Base-by-base conservation (phyloP, 108 stramenopile species). In the Parmales sp. region DNA sequence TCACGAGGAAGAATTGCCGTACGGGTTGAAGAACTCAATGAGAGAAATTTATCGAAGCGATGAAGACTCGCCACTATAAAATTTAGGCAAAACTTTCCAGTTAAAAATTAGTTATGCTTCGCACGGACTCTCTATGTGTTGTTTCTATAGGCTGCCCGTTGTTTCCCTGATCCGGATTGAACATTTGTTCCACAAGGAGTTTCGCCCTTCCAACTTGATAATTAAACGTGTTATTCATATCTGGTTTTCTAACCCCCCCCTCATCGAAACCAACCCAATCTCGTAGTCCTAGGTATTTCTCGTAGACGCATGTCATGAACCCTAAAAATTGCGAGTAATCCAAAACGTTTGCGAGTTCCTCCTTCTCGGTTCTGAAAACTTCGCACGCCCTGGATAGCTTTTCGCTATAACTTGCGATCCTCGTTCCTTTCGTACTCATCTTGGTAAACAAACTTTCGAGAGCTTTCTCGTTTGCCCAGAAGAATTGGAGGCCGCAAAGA, bases 401-500 rank as follows among this genome's bases (percentile, higher is more conserved):
- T 28, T 60, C 54, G 54, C n/a, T 60, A 28, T 28, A 60, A 60
- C 29, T 60, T 34, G n/a, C 18, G 16, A 28, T 13, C 20, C 54
- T 60, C 54, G 31, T 5, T 60, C n/a, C 1, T 34, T 34, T 34
- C 54, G n/a, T 11, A 2, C 54, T 34, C 36, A 31, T 34, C 36
- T 16, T 60, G 31, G 54, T 34, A 60, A 20, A 60, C 36, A 29
- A 60, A 13, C 28, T 34, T 60, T 6, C n/a, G n/a, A 60, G 31
- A 3, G 36, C 31, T 0, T 60, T 34, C 20, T 60, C 54, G n/a
- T 20, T 19, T 16, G 29, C 36, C 54, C 54, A 60, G 31, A 28
- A 60, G 16, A 60, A 60, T 13, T 28, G 54, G 0, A 60, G 54
- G 31, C 54, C 54, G 54, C 54, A 60, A 28, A 60, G 54, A 34